Evolutionary conservation across 345 rosid genomes (phyloP).

Genomic region (Populus tremula): DNA sequence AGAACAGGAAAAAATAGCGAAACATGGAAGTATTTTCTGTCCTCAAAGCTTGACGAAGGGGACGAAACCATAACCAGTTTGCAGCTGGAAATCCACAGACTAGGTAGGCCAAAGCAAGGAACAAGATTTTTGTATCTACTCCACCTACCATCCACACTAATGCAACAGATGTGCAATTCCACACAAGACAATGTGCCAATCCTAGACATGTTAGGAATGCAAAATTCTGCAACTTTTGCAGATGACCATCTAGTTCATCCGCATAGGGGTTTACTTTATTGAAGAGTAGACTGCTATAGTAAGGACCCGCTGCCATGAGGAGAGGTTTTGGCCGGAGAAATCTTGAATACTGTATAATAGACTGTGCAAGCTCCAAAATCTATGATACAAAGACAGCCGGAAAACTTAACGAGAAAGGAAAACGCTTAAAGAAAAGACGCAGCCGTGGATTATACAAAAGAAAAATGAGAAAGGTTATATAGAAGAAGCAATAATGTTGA

Average conservation of each 20-base stretch:
- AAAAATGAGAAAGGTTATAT: background rate
- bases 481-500: no score
- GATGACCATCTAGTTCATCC: background rate
- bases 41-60: background rate
- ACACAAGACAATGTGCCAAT: background rate
- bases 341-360: background rate
- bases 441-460: no score
- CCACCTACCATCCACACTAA: background rate
- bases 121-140: background rate
- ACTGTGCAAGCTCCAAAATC: background rate
- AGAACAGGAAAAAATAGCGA: background rate
- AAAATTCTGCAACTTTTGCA: background rate
- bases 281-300: background rate
- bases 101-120: background rate
- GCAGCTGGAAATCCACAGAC: constrained; percentile 3
- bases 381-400: background rate
- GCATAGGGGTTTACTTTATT: background rate
- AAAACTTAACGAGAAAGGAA: background rate
- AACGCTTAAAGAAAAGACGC: background rate
- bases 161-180: background rate
- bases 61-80: background rate
- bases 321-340: background rate
- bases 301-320: background rate
- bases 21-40: background rate
- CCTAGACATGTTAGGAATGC: background rate